Conservation (phyloP, 768 basidiomycete genomes). For the Mycena vitilis region DNA sequence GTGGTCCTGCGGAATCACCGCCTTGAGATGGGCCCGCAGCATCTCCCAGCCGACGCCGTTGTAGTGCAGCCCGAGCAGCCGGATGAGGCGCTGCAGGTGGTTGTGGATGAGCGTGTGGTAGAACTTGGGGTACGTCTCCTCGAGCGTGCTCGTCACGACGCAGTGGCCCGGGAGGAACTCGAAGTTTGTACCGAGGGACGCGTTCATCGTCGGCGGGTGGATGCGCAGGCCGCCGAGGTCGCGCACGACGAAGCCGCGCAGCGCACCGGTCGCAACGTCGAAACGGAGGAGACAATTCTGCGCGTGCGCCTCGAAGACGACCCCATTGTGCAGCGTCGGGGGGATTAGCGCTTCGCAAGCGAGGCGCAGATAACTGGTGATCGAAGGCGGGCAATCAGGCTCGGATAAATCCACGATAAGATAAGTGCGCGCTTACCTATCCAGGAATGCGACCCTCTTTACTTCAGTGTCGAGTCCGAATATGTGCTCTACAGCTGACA, state of each 20-base stretch:
- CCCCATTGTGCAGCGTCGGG: constrained; percentile 62
- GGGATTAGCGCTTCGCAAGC: constrained; percentile 65
- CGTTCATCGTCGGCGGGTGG: constrained; percentile 59
- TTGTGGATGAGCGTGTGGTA: constrained; percentile 72
- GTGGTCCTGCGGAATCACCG: constrained; percentile 58
- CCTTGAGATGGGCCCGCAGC: constrained; percentile 57
- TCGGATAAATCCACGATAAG: not conserved
- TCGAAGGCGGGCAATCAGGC: not conserved
- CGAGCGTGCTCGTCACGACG: constrained; percentile 57
- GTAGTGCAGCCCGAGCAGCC: constrained; percentile 63
- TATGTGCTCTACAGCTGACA: constrained; percentile 59
- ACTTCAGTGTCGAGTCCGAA: constrained; percentile 59
- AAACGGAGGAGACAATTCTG: constrained; percentile 67
- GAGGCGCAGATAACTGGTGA: constrained; percentile 60
- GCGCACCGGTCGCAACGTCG: constrained; percentile 52
- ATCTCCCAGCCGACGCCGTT: constrained; percentile 65
- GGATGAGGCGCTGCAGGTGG: constrained; percentile 67
- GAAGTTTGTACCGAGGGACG: constrained; percentile 62
- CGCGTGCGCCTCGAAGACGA: constrained; percentile 72
- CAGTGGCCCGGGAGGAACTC: constrained; percentile 66
- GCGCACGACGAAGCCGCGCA: constrained; percentile 64
- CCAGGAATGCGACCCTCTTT: constrained; percentile 59
- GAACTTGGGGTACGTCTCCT: constrained; percentile 66
- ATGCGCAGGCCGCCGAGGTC: constrained; percentile 70
- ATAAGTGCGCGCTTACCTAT: constrained; percentile 48